A percentile compares a stretch with the other conserved stretches of the same genome.
Conservation (phyloP, 768 basidiomycete species). For the Daedalea quercina region DNA sequence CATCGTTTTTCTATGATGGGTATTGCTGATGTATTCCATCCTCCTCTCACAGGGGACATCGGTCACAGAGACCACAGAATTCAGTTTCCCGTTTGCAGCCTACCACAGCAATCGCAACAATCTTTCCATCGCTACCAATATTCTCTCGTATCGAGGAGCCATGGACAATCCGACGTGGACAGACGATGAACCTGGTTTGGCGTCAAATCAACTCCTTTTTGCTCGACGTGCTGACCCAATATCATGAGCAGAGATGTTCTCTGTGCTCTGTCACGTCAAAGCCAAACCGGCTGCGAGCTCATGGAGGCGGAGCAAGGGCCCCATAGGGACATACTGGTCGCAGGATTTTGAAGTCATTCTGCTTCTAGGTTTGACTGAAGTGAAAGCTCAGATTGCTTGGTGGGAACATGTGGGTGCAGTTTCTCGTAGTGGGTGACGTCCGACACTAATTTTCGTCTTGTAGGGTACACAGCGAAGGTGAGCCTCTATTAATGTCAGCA, state of each 20-base stretch:
- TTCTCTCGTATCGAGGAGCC: slow-evolving; percentile 27
- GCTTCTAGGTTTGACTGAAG: slow-evolving; percentile 37
- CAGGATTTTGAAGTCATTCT: slow-evolving; percentile 34
- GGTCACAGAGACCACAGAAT: background rate
- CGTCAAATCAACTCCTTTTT: background rate
- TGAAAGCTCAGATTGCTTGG: slow-evolving; percentile 43
- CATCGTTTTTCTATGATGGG: too few relatives aligned
- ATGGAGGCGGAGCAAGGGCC: background rate
- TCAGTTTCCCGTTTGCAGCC: background rate
- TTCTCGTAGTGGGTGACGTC: too few relatives aligned
- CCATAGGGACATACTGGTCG: slow-evolving; percentile 17
- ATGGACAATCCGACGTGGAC: slow-evolving; percentile 24
- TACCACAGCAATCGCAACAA: background rate
- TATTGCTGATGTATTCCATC: too few relatives aligned
- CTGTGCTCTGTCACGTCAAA: slow-evolving; percentile 26
- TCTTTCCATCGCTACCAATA: slow-evolving; percentile 12
- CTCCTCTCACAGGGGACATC: background rate
- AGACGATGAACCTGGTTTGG: slow-evolving; percentile 27
- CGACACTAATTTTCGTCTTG: too few relatives aligned
- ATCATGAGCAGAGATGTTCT: slow-evolving; percentile 22
- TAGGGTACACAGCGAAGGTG: too few relatives aligned
- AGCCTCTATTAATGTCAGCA: too few relatives aligned
- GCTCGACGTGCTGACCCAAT: too few relatives aligned
- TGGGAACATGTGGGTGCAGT: slow-evolving; percentile 22
- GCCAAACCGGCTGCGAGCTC: slow-evolving; percentile 26